These are phyloP conservation scores for Fraxinus pennsylvanica DNA, from an alignment of 257 asterid genomes.

Conservation along the genomic window DNA sequence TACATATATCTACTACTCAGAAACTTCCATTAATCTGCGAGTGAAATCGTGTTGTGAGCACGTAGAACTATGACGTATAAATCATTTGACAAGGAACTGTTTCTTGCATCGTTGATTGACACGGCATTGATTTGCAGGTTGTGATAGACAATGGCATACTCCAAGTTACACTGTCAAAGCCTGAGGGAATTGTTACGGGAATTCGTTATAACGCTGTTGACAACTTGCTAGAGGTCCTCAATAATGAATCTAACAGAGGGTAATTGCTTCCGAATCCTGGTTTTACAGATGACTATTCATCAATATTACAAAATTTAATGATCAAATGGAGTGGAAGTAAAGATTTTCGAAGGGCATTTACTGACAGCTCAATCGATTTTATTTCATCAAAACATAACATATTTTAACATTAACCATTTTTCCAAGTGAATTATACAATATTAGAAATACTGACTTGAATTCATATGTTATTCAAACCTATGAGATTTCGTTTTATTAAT, in stretches of 20 bases:
- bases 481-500: background rate
- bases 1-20: background rate
- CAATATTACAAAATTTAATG: background rate
- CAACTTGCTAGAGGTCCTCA: constrained; percentile 68
- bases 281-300: background rate
- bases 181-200: constrained; percentile 69
- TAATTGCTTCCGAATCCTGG: constrained; percentile 20
- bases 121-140: constrained; percentile 44
- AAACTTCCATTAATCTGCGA: background rate
- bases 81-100: background rate
- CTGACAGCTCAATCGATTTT: background rate
- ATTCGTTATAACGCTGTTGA: constrained; percentile 56
- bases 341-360: background rate
- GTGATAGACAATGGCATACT: constrained; percentile 70
- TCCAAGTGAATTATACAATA: background rate
- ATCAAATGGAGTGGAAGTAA: background rate
- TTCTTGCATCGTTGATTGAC: background rate
- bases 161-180: constrained; percentile 67
- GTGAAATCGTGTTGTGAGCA: background rate
- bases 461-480: too few relatives aligned
- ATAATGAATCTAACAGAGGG: constrained; percentile 70
- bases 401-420: too few relatives aligned
- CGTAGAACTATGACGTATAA: background rate
- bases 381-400: background rate
- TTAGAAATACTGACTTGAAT: background rate